A percentile compares a stretch with the other conserved stretches of the same genome.
Evolutionary conservation across 2,329 filamentous ascomycete genomes (phyloP).

Genomic region (Plectosphaerella plurivora): DNA sequence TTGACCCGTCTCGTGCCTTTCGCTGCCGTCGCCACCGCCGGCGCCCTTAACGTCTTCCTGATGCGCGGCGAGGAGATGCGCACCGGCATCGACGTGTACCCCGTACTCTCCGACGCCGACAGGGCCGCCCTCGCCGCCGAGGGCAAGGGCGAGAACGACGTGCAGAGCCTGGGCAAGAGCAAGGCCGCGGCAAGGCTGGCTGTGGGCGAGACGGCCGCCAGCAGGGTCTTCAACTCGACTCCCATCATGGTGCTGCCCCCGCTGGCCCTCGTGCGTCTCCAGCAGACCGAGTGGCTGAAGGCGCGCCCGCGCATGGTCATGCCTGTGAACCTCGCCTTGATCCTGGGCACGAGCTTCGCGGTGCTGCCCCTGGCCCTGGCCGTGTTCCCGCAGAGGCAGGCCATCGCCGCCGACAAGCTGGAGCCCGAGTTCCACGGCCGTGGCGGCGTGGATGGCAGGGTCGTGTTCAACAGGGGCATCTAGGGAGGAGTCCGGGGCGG

Average conservation of each 20-base stretch:
- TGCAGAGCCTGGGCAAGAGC: conserved; percentile 76
- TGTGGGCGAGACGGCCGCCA: conserved; percentile 88
- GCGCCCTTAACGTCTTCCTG: conserved; percentile 90
- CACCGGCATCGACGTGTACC: conserved; percentile 87
- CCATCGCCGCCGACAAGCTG: conserved; percentile 67
- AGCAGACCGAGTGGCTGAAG: conserved; percentile 79
- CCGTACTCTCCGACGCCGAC: conserved; percentile 68
- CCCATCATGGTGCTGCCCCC: conserved; percentile 97
- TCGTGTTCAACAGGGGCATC: conserved; percentile 97
- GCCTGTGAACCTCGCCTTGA: conserved; percentile 82
- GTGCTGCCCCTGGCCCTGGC: conserved; percentile 86
- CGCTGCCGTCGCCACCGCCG: conserved; percentile 87
- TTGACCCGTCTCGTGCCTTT: conserved; percentile 90
- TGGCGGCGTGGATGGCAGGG: conserved; percentile 73
- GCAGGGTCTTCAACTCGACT: conserved; percentile 86
- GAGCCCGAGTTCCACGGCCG: conserved; percentile 83
- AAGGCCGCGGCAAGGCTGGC: conserved; percentile 84
- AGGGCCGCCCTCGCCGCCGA: conserved; percentile 51
- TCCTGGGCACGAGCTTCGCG: conserved; percentile 80
- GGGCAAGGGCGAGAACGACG: conserved; percentile 60
- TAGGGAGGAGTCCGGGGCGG: conserved; percentile 27
- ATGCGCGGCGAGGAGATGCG: conserved; percentile 97
- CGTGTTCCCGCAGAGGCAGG: conserved; percentile 88
- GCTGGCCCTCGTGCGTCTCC: conserved; percentile 76
- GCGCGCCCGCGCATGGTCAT: conserved; percentile 70